Percentiles rank a stretch among this genome's conserved stretches.
phyloP scores from a whole-genome alignment of 176 grass and related monocot species.

The Metroxylon sagu region DNA sequence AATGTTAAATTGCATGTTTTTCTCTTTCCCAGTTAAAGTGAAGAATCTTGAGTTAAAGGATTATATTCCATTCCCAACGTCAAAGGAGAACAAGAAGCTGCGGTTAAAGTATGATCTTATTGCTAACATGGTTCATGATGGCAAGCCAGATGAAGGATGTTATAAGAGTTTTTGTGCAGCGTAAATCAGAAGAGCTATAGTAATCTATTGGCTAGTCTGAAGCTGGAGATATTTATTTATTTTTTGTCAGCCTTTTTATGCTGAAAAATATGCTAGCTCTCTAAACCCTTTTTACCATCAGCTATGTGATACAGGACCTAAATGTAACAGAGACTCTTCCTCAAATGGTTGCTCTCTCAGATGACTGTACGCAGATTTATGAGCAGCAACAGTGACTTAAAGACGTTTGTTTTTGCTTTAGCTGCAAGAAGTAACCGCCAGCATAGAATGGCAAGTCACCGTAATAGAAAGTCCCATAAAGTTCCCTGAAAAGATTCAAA shows the following conservation, averaged over 20 bases:
- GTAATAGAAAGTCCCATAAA: no score
- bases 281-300: slow-evolving; percentile 19
- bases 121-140: slow-evolving; percentile 86
- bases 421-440: no score
- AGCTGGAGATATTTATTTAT: no score
- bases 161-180: slow-evolving; percentile 92
- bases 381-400: slow-evolving; percentile 62
- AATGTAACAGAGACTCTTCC: slow-evolving; percentile 91
- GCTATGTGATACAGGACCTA: slow-evolving; percentile 97
- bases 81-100: slow-evolving; percentile 53
- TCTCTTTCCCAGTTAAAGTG: slow-evolving; percentile 53
- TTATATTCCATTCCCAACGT: slow-evolving; percentile 78
- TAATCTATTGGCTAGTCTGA: slow-evolving; percentile 6
- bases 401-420: no score
- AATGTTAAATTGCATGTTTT: neutral
- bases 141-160: slow-evolving; percentile 79
- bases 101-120: slow-evolving; percentile 85
- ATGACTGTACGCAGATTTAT: slow-evolving; percentile 93
- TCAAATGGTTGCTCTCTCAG: slow-evolving; percentile 84
- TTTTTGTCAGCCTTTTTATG: no score
- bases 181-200: slow-evolving; percentile 88
- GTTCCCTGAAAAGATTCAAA: no score
- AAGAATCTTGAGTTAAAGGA: slow-evolving; percentile 97
- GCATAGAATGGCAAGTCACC: no score
- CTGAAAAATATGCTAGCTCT: neutral